These are phyloP conservation scores for Dictyostelium brefeldianum DNA, from an alignment of 78 protist species.

Conservation along the genomic window DNA sequence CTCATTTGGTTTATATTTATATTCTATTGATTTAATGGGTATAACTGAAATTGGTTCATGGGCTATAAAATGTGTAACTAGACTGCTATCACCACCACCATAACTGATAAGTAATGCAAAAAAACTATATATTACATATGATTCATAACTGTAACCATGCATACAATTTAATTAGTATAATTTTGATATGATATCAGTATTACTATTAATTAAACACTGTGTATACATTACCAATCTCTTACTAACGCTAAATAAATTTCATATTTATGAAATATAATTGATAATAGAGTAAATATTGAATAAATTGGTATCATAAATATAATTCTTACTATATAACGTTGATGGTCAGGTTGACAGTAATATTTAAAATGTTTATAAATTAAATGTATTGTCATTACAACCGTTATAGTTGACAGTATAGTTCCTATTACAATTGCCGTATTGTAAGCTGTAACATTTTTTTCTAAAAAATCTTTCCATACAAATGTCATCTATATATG, in stretches of 20 bases:
- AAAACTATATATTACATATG: conserved; percentile 53
- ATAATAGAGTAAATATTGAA: conserved; percentile 16
- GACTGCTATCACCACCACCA: conserved; percentile 33
- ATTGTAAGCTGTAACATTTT: conserved; percentile 8
- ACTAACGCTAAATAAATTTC: conserved; percentile 28
- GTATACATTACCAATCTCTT: conserved; percentile 30
- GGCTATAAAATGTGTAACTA: conserved; percentile 5
- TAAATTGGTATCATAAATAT: conserved; percentile 36
- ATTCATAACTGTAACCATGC: conserved; percentile 37
- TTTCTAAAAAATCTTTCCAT: neutral
- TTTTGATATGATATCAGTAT: neutral
- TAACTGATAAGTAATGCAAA: conserved; percentile 32
- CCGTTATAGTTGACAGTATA: neutral
- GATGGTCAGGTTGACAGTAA: conserved; percentile 32
- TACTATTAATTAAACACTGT: neutral
- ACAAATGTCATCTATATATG: conserved; percentile 13
- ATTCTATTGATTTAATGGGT: neutral
- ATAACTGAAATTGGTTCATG: neutral
- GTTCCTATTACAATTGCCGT: conserved; percentile 4
- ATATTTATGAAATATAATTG: neutral
- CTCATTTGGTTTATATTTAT: conserved; percentile 17
- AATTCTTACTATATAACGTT: conserved; percentile 43
- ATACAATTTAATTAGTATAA: no score
- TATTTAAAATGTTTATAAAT: conserved; percentile 48
- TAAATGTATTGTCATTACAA: neutral